Evolutionary conservation across 768 basidiomycete genomes (phyloP), one percentile per base, ranked within the genome.

Genomic region (Lactarius vividus): DNA sequence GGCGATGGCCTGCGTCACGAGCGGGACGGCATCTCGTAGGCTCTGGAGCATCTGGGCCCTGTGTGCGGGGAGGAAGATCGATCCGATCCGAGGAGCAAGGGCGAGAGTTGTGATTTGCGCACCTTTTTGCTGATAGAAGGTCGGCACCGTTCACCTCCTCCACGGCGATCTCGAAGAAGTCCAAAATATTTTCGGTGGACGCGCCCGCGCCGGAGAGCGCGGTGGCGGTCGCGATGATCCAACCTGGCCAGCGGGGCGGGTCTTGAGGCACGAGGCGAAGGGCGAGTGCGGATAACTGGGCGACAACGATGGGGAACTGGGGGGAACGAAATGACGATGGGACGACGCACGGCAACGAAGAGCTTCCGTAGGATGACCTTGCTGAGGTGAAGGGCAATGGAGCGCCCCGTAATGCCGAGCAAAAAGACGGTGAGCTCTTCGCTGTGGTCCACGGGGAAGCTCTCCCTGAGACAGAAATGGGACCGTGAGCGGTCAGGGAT

Each of bases 321-420:
- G 64, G 4, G 28, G 33, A 29, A 54, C 33, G 16, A 28, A 26
- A 40, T n/a, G 13, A 59, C 26, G 33, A 33, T 29, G 0, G 13
- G 33, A 33, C 57, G 20, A 79, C 89, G 74, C 78, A 96, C 92
- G 58, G 92, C 87, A 28, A 94, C 92, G 74, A 91, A 97, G 20
- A 96, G 78, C 73, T 96, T 97, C 62, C 93, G 85, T 37, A 94
- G 81, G 65, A 92, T 91, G 68, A 93, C 81, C 69, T 86, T 89
- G 72, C 79, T 83, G 62, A 81, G 83, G 8, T 85, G 81, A 26
- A 82, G 79, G 16, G 81, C 75, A 52, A 89, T 82, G 2, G 90
- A 84, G 64, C 86, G 84, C 1, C 84, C 84, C 2, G 91, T 88
- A 37, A 93, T 78, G 61, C 88, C 82, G 16, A 96, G 78, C 39